Percentiles rank a stretch among this genome's conserved stretches.
phyloP scores from a whole-genome alignment of 345 rosid genomes.

The Erodium maritimum region DNA sequence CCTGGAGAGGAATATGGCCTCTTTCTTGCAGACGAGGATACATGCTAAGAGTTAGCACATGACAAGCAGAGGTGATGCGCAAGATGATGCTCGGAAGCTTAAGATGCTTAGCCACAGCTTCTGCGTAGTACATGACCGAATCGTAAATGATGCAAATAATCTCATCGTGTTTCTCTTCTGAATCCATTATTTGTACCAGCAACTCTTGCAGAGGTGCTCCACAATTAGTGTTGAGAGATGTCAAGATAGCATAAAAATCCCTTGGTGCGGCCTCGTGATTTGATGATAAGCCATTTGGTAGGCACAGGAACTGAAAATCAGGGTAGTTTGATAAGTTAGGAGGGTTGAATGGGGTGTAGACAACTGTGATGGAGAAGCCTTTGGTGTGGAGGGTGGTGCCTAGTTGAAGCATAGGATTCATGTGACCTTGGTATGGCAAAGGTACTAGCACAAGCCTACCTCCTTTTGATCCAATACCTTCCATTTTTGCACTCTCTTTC shows the following conservation, averaged over 20 bases:
- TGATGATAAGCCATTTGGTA: slow-evolving; percentile 23
- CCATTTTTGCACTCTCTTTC: not conserved
- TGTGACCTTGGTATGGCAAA: slow-evolving; percentile 34
- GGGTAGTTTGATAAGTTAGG: slow-evolving; percentile 19
- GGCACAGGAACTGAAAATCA: slow-evolving; percentile 25
- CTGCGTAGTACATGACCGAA: slow-evolving; percentile 32
- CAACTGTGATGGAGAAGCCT: slow-evolving; percentile 27
- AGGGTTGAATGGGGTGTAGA: slow-evolving; percentile 21
- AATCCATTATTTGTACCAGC: slow-evolving; percentile 13
- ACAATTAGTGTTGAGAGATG: slow-evolving; percentile 31
- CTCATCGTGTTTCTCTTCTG: slow-evolving; percentile 8
- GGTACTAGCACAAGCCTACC: slow-evolving; percentile 23
- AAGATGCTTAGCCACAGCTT: slow-evolving; percentile 19
- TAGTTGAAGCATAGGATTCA: slow-evolving; percentile 37
- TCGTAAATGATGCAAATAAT: slow-evolving; percentile 42
- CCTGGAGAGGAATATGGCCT: slow-evolving; percentile 16
- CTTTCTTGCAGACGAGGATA: slow-evolving; percentile 8
- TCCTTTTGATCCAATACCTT: not conserved
- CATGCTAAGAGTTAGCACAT: slow-evolving; percentile 2
- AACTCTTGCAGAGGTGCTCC: slow-evolving; percentile 22
- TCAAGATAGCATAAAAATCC: slow-evolving; percentile 10
- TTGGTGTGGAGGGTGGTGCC: slow-evolving; percentile 21
- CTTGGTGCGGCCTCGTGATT: slow-evolving; percentile 10
- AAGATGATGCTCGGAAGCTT: slow-evolving; percentile 18
- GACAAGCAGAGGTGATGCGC: slow-evolving; percentile 15